Base-by-base conservation (phyloP, 495 filamentous ascomycete genomes). In the Aspergillus cristatus region DNA sequence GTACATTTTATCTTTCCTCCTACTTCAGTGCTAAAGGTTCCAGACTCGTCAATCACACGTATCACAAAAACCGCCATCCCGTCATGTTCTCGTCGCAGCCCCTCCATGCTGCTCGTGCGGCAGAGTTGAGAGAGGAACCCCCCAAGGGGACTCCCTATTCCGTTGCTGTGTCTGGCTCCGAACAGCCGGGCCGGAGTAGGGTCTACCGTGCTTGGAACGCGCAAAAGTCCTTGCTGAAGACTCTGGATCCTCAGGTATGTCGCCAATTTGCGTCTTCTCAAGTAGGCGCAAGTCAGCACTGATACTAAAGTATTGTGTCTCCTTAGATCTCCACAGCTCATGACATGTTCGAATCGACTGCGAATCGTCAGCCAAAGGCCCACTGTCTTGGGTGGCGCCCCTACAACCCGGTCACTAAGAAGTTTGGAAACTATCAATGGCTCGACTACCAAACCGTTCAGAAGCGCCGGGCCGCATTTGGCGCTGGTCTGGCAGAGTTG, bases 161-260 rank as follows among this genome's bases (percentile, higher is more conserved):
- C 24, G 67, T 94, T 3, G 64, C 84, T 12, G 40, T 98, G 20
- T 79, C 86, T 5, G 84, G 82, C 37, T 78, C 79, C 18, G 74
- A 86, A 63, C 60, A 72, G 40, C 76, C 79, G 17, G 88, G 82
- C 31, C 76, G 86, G 39, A 83, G 72, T 15, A 63, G 73, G 22
- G 63, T 93, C 39, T 98, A 96, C 60, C 75, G 91, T 41, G 81
- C 94, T 60, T 93, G 81, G 79, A 74, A 75, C 43, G 77, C 78
- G 48, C 66, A 68, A 32, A 79, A 91, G 54, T 75, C 74, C 28
- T 60, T 95, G 41, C 58, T 95, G 28, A 69, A 71, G 45, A 86
- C 82, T 14, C 63, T 85, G 43, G 79, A 89, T 59, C 86, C 88
- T 8, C 61, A 78, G 43, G 80, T 85, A 55, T 52, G 62, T 42